Evolutionary conservation across 331 rosid genomes (phyloP), one percentile per base, ranked within the genome.

Genomic region (Dryas integrifolia): DNA sequence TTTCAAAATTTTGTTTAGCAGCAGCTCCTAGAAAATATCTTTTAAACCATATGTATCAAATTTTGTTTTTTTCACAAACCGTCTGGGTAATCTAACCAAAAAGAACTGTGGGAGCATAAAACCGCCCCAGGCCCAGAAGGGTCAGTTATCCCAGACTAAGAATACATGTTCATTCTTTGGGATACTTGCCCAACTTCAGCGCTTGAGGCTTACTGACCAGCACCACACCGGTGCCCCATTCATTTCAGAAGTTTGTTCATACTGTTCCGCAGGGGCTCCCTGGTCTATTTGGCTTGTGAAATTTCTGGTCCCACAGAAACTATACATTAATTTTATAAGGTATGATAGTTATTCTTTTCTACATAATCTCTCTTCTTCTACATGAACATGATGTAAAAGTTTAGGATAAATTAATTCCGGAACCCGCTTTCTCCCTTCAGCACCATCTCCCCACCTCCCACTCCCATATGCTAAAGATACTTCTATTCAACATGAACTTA

Each of bases 1-100:
- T 81, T 66, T 51, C 44, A 70, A 6, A 59, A 26, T 40, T 16
- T 18, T 61, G 70, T 45, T 66, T 41, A 64, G 38, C 1, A 35
- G 15, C 57, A 52, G 7, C 24, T 44, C 13, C 72, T 14, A 52
- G 13, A 57, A 26, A 45, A 56, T 43, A 30, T 18, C 13, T 0
- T 16, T 51, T n/a, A 67, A 8, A 13, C 26, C 5, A 39, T 67
- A 13, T 3, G 26, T 4, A 39, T 50, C 12, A 51, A 51, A 51
- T 58, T 6, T 58, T 30, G 35, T 30, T 30, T 30, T 30, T 30
- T 30, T 30, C 35, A 30, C 35, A 30, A 30, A 45, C 51, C n/a
- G 13, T 59, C 44, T 41, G 50, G 8, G 9, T 16, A 41, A 62
- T 15, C 38, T 41, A 15, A 16, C 49, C 40, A 9, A 26, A 26